A percentile compares a stretch with the other conserved stretches of the same genome.
phyloP scores from a whole-genome alignment of 176 grass and related monocot genomes.

The Oryza glaberrima region DNA sequence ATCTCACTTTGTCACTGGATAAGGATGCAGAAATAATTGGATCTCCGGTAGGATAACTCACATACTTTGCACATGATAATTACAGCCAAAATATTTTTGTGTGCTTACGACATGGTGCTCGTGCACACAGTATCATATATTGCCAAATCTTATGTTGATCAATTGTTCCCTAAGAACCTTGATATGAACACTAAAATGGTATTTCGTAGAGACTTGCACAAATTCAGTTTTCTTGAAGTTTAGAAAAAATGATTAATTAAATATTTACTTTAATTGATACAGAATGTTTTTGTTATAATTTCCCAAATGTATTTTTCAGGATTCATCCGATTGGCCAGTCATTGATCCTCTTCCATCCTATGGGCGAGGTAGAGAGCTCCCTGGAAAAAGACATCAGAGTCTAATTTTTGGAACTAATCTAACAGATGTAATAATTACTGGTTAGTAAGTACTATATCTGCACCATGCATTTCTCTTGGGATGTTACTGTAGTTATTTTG shows the following conservation, averaged over 20 bases:
- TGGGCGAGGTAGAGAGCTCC: conserved; percentile 89
- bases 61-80: not conserved
- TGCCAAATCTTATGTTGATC: not conserved
- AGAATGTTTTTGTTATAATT: not conserved
- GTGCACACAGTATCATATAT: not conserved
- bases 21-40: conserved; percentile 91
- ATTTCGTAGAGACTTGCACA: not conserved
- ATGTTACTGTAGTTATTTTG: conserved; percentile 19
- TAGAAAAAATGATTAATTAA: not conserved
- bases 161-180: not conserved
- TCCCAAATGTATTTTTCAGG: conserved; percentile 41
- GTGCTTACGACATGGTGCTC: not conserved
- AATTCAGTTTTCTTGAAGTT: conserved; percentile 7
- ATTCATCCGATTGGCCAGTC: conserved; percentile 72
- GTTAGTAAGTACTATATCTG: conserved; percentile 45
- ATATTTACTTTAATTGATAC: not conserved
- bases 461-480: not conserved
- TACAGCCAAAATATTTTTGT: not conserved
- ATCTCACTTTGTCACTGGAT: conserved; percentile 87
- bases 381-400: conserved; percentile 81
- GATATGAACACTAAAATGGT: not conserved
- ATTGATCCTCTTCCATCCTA: conserved; percentile 92
- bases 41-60: conserved; percentile 60
- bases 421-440: conserved; percentile 91
- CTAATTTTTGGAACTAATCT: conserved; percentile 86